Conservation (phyloP, 371 early-diverging fungal species). For the Apophysomyces elegans region DNA sequence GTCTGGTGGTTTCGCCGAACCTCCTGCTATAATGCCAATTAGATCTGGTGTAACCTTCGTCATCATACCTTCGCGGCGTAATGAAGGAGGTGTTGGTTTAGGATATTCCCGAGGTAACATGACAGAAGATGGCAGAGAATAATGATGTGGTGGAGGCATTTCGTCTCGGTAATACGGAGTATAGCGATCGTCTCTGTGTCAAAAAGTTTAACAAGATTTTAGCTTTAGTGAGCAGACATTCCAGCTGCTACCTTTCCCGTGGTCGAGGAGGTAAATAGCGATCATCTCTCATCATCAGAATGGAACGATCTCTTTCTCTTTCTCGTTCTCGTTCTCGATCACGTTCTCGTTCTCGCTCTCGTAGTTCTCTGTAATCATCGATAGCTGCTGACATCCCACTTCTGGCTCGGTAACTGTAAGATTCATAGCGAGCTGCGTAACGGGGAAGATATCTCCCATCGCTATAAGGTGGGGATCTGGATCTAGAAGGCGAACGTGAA, state of each 20-base stretch:
- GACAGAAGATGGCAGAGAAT: slow-evolving; percentile 31
- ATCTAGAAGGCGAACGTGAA: slow-evolving; percentile 50
- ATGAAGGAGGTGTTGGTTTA: slow-evolving; percentile 29
- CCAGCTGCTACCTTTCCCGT: slow-evolving; percentile 33
- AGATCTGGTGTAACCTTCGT: slow-evolving; percentile 3
- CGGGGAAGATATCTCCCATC: slow-evolving; percentile 49
- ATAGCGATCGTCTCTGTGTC: slow-evolving; percentile 41
- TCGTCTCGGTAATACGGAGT: slow-evolving; percentile 55
- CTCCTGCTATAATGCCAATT: neutral
- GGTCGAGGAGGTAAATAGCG: slow-evolving; percentile 39
- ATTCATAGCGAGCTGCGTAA: slow-evolving; percentile 44
- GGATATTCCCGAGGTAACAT: slow-evolving; percentile 38
- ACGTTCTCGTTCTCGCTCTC: slow-evolving; percentile 57
- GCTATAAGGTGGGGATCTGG: slow-evolving; percentile 54
- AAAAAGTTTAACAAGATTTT: slow-evolving; percentile 1
- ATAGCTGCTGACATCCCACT: slow-evolving; percentile 45
- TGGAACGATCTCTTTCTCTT: slow-evolving; percentile 42
- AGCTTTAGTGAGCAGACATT: neutral
- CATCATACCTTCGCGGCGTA: slow-evolving; percentile 44
- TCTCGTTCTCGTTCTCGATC: slow-evolving; percentile 54
- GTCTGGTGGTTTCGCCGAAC: slow-evolving; percentile 25
- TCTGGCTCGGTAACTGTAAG: slow-evolving; percentile 40
- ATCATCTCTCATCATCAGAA: slow-evolving; percentile 45
- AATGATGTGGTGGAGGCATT: slow-evolving; percentile 36
- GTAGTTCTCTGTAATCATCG: slow-evolving; percentile 53